Percentiles rank a stretch among this genome's conserved stretches.
Conservation (phyloP, 2,329 filamentous ascomycete genomes). For the Endothia cerciana region DNA sequence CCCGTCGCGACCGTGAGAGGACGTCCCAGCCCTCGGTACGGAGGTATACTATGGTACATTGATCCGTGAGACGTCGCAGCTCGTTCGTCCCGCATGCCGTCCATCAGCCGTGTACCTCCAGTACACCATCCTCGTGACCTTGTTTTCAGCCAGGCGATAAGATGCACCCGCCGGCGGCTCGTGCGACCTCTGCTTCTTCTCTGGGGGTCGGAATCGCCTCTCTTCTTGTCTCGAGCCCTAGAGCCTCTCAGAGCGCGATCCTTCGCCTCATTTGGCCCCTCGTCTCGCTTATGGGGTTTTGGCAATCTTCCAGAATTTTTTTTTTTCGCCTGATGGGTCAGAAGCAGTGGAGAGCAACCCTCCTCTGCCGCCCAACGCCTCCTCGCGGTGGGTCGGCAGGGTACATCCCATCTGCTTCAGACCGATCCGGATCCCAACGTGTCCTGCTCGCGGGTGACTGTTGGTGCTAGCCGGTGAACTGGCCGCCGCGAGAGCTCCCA, state of each 20-base stretch:
- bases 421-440: conserved; percentile 12
- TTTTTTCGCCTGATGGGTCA: conserved; percentile 6
- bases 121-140: neutral
- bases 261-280: conserved; percentile 22
- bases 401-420: conserved; percentile 17
- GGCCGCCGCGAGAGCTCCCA: neutral
- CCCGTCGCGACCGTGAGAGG: neutral
- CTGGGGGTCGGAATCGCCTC: conserved; percentile 2
- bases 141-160: conserved; percentile 9
- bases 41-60: neutral
- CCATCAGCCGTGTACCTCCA: neutral
- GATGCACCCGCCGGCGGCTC: neutral
- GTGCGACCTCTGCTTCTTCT: conserved; percentile 5
- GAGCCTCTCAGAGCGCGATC: conserved; percentile 3
- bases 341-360: neutral
- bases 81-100: neutral
- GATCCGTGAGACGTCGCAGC: conserved; percentile 14
- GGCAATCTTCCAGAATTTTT: conserved; percentile 30
- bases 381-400: conserved; percentile 14
- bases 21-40: conserved; percentile 10
- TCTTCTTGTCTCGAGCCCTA: neutral
- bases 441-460: conserved; percentile 19
- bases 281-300: conserved; percentile 26
- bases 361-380: too few relatives aligned
- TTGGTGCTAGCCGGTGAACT: neutral